phyloP scores from a whole-genome alignment of 805 yeast species.

The Geotrichum ghanense region DNA sequence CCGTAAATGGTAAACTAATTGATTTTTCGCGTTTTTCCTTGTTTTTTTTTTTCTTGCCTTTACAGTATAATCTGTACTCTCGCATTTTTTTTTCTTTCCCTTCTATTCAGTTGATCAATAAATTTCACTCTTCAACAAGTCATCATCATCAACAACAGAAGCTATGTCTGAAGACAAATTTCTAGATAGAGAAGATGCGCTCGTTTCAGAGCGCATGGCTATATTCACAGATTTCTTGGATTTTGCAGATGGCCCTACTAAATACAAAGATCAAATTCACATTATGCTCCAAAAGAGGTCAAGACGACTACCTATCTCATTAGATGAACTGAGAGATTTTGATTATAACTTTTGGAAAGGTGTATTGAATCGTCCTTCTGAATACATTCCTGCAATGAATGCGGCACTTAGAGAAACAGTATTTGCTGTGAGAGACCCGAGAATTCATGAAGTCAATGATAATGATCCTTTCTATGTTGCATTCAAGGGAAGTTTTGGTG shows the following conservation, averaged over 20 bases:
- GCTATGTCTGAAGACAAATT: not conserved
- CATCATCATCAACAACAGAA: slow-evolving; percentile 3
- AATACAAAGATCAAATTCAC: slow-evolving; percentile 59
- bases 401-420: slow-evolving; percentile 76
- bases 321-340: slow-evolving; percentile 82
- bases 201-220: slow-evolving; percentile 72
- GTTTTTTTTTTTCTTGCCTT: not conserved
- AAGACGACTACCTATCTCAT: slow-evolving; percentile 57
- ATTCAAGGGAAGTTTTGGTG: slow-evolving; percentile 86
- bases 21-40: slow-evolving; percentile 1
- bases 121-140: slow-evolving; percentile 2
- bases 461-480: slow-evolving; percentile 63
- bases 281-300: slow-evolving; percentile 58
- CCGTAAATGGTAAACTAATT: slow-evolving; percentile 7
- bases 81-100: not conserved
- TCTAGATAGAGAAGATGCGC: slow-evolving; percentile 17
- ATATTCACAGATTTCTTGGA: slow-evolving; percentile 77
- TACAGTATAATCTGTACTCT: not conserved
- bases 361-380: slow-evolving; percentile 64
- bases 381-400: slow-evolving; percentile 80
- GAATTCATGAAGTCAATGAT: slow-evolving; percentile 41
- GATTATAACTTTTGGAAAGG: slow-evolving; percentile 73
- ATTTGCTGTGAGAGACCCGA: slow-evolving; percentile 53
- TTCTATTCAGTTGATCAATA: not conserved
- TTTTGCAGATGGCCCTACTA: slow-evolving; percentile 42